phyloP scores from a whole-genome alignment of 169 alveolate genomes.

The Perkinsus chesapeaki region DNA sequence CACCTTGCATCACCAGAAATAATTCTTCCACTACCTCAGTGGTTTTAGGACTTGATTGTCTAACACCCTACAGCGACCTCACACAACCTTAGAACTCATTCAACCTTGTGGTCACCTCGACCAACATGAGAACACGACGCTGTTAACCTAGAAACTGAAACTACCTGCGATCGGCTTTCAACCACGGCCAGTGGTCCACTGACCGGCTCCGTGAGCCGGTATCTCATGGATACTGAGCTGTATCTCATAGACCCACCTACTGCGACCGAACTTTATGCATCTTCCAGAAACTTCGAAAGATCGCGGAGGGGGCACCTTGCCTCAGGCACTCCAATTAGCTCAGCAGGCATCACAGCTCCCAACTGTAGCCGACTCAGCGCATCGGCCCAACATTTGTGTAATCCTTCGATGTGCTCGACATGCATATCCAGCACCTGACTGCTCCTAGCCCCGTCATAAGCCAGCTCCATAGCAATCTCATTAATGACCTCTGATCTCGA shows the following conservation, averaged over 20 bases:
- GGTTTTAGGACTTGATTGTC: no score
- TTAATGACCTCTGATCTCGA: neutral
- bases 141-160: no score
- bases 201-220: no score
- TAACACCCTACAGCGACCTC: no score
- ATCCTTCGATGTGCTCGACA: neutral
- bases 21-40: no score
- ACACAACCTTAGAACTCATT: no score
- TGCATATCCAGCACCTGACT: neutral
- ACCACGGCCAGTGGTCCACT: no score
- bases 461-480: neutral
- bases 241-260: no score
- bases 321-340: neutral
- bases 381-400: neutral
- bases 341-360: neutral
- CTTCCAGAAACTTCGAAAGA: neutral
- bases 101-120: no score
- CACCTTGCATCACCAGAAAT: no score
- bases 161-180: no score
- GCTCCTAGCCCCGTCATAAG: neutral
- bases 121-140: neutral
- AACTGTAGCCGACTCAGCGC: neutral
- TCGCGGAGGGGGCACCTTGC: neutral
- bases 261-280: no score
- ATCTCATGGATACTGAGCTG: neutral